Conservation (phyloP, 345 rosid genomes). For the Turnera subulata region DNA sequence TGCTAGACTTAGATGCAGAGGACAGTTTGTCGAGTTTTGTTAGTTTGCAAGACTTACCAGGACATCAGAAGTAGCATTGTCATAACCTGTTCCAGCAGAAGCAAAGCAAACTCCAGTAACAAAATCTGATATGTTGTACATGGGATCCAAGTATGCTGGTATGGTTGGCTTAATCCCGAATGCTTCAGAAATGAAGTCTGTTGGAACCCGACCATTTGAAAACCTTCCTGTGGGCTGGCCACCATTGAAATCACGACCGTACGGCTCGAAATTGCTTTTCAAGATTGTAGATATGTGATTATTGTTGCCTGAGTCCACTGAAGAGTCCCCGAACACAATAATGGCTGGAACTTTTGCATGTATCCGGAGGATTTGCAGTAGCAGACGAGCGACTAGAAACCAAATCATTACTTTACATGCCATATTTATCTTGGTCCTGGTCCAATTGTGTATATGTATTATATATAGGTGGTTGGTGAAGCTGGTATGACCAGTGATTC, state of each 20-base stretch:
- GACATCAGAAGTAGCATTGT: conserved; percentile 16
- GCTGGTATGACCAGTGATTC: conserved; percentile 29
- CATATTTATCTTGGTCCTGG: conserved; percentile 23
- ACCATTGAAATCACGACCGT: conserved; percentile 11
- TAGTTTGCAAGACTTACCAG: conserved; percentile 4
- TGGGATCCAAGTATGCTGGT: conserved; percentile 16
- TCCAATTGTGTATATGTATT: not conserved
- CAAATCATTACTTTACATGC: conserved; percentile 14
- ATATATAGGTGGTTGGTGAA: conserved; percentile 23
- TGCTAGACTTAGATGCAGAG: no score
- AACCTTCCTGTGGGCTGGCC: conserved; percentile 14
- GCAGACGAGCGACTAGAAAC: conserved; percentile 26
- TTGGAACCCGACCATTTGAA: conserved; percentile 12
- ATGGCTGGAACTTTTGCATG: conserved; percentile 16
- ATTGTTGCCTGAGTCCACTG: conserved; percentile 18
- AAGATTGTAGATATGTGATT: conserved; percentile 1
- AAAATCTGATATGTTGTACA: conserved; percentile 14
- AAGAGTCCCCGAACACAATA: conserved; percentile 15
- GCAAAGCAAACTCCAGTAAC: conserved; percentile 20
- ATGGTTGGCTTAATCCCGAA: conserved; percentile 13
- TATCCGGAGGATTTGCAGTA: conserved; percentile 27
- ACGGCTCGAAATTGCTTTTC: conserved; percentile 16
- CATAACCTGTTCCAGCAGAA: conserved; percentile 21
- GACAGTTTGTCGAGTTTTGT: not conserved
- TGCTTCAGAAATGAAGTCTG: conserved; percentile 15